Base-by-base conservation (phyloP, 169 alveolate species). In the Plasmodium inui region DNA sequence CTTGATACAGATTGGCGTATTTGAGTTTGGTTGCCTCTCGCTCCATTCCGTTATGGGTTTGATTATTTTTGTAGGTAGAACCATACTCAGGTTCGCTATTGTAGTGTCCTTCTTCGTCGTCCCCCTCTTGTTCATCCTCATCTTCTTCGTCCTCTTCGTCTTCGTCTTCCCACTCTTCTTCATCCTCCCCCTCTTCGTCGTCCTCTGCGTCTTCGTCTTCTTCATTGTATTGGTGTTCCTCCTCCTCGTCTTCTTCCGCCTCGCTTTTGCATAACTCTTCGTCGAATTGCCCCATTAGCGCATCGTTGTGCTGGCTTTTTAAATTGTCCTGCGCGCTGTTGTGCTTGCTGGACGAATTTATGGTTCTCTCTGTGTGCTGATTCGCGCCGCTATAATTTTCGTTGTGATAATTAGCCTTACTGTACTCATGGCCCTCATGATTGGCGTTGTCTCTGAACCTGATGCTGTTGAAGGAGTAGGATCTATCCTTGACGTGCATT, bases 391-490 rank as follows among this genome's bases (percentile, higher is more conserved):
- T 67, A 67, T 67, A 67, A 67, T 67, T 67, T 22, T 67, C 76
- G 39, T 67, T 67, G 30, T 67, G 41, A 67, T 67, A 67, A 26
- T 67, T 67, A 7, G 22, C 41, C 41, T 67, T 67, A 26, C 6
- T 28, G n/a, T 67, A 67, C 2, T 19, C n/a, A 14, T 67, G 76
- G 2, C 37, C 78, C 37, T 73, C 53, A 86, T 57, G 53, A 44
- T 86, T 74, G 37, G 14, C 67, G 8, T 86, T 74, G 44, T 86
- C 53, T 44, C 76, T 74, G 12, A 55, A 22, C 39, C 70, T 74
- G n/a, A 34, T 78, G 61, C 70, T 86, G 70, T 86, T 86, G 80
- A 86, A 14, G 28, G 93, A 86, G 46, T 50, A 74, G 14, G 93
- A 86, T 10, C 70, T 78, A 86, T 86, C 39, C 22, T 86, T 73